Evolutionary conservation across 2,329 filamentous ascomycete genomes (phyloP), one percentile per base, ranked within the genome.

Genomic region (Phoma sp.): DNA sequence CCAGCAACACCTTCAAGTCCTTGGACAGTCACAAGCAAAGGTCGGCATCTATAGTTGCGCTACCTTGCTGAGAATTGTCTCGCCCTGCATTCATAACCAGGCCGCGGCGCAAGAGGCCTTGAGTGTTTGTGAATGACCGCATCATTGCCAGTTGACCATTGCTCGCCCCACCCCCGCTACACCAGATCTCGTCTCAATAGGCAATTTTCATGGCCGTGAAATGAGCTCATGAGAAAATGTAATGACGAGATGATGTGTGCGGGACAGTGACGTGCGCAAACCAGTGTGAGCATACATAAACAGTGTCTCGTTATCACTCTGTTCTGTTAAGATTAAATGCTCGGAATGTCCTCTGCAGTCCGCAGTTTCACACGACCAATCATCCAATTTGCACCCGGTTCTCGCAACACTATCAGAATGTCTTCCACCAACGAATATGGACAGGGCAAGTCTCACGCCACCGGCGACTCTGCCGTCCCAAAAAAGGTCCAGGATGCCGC

Each of bases 391-490:
- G 42, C 46, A 43, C 40, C 59, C 32, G 47, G 62, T 37, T 58
- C 57, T 32, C 47, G 47, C 50, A 51, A 46, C 29, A 61, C 60
- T 17, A 54, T 61, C 50, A 64, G 62, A 61, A 67, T 67, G 64
- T 60, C 64, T 48, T 65, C 62, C 33, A 59, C 64, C 39, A 75
- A 74, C 68, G 61, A 74, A 30, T 55, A 65, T 30, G 76, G 75
- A 47, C 76, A 78, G 60, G 76, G 75, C 56, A 66, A 71, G 28
- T 78, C 76, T 42, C 77, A 79, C 69, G 76, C 77, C 43, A 65
- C 52, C 9, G 72, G 72, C 47, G 67, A 75, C 46, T 77, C 76
- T 28, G 71, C 72, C 14, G 73, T 79, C 7, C 76, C 77, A 21
- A 63, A 68, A 12, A 72, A 66, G 33, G 64, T 75, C 2, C 76